Evolutionary conservation across 257 asterid genomes (phyloP).

Genomic region (Nicotiana sylvestris): DNA sequence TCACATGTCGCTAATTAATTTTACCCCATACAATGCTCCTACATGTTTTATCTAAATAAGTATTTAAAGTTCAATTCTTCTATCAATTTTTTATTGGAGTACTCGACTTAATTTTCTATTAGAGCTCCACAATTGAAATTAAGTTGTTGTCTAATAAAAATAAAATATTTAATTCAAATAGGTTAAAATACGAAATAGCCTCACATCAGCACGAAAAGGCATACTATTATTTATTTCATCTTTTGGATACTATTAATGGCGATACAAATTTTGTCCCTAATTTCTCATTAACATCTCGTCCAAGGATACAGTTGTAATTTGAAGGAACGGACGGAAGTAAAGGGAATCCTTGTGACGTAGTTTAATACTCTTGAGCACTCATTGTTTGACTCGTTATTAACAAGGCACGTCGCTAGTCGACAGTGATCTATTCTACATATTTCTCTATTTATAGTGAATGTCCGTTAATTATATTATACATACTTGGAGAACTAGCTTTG

Average conservation of each 20-base stretch:
- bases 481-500: no score
- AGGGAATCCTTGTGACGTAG: background rate
- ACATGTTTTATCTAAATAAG: no score
- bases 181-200: background rate
- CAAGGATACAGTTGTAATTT: background rate
- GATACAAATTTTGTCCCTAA: background rate
- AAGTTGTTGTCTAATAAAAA: background rate
- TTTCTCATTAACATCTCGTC: background rate
- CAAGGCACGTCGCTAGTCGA: no score
- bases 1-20: no score
- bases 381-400: no score
- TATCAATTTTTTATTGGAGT: background rate
- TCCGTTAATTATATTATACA: no score
- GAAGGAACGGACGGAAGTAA: background rate
- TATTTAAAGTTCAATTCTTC: background rate
- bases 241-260: background rate
- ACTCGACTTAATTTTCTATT: background rate
- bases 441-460: no score
- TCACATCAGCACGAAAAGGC: background rate
- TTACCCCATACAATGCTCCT: background rate
- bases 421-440: no score
- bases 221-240: no score
- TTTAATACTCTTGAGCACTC: no score
- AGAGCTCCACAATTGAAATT: background rate
- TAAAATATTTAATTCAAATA: background rate